Percentiles rank a stretch among this genome's conserved stretches.
These are phyloP conservation scores for Cladophialophora chaetospira DNA, from an alignment of 2,329 filamentous ascomycete species.

Conservation along the genomic window DNA sequence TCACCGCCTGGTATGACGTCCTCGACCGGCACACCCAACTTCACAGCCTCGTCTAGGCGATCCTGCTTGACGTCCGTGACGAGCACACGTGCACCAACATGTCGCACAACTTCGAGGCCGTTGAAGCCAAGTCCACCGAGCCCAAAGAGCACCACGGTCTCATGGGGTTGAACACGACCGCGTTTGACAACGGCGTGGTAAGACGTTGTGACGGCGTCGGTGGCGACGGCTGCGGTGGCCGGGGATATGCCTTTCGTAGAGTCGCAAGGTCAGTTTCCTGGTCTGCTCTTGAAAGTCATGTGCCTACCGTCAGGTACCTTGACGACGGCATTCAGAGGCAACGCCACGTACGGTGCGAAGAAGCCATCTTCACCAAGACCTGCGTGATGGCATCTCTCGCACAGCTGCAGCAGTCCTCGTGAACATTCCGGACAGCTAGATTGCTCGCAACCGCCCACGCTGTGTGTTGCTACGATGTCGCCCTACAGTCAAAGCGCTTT, in stretches of 20 bases:
- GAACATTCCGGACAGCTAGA: conserved; percentile 44
- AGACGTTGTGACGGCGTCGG: conserved; percentile 21
- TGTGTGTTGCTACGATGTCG: conserved; percentile 6
- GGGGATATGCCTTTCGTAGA: no score
- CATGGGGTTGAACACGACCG: conserved; percentile 8
- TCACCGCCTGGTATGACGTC: conserved; percentile 39
- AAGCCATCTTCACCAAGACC: conserved; percentile 35
- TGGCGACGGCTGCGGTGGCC: no score
- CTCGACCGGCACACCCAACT: conserved; percentile 36
- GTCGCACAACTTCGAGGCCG: conserved; percentile 47
- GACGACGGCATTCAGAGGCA: conserved; percentile 5
- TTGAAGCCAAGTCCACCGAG: conserved; percentile 33
- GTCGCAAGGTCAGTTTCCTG: no score
- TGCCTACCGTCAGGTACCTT: conserved; percentile 12
- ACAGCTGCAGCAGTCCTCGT: conserved; percentile 40
- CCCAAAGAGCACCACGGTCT: conserved; percentile 2
- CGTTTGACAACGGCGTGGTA: conserved; percentile 18
- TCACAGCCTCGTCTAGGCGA: conserved; percentile 35
- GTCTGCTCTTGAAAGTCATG: no score
- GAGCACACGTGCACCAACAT: conserved; percentile 51
- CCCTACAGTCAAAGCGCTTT: conserved; percentile 8
- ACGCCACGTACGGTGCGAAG: conserved; percentile 20
- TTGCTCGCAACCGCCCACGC: conserved; percentile 36
- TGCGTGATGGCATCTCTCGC: conserved; percentile 40
- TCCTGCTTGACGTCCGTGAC: conserved; percentile 41